These are phyloP conservation scores for Ramularia endophylla DNA, from an alignment of 2,329 filamentous ascomycete genomes.

Conservation along the genomic window DNA sequence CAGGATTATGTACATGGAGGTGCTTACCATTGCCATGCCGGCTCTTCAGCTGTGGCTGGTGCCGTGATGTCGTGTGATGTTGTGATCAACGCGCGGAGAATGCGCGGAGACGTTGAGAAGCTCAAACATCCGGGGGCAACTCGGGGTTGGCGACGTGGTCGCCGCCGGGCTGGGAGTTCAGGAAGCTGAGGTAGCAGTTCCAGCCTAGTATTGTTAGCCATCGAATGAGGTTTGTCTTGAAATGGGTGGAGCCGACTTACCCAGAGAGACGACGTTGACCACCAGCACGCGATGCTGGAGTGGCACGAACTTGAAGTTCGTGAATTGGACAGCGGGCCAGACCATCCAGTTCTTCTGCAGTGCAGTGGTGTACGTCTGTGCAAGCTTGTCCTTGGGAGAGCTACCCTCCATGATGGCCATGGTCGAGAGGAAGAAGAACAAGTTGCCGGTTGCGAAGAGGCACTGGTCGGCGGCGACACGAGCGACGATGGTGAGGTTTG, in stretches of 20 bases:
- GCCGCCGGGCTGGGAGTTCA: conserved; percentile 34
- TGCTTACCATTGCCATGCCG: no score
- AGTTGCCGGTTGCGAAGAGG: conserved; percentile 76
- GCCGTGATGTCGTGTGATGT: no score
- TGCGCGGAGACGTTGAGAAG: background rate
- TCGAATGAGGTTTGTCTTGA: background rate
- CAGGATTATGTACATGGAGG: no score
- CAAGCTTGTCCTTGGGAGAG: conserved; percentile 61
- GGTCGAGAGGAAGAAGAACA: conserved; percentile 72
- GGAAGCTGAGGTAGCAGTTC: conserved; percentile 54
- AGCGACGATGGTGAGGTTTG: conserved; percentile 65
- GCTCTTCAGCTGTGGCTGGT: no score
- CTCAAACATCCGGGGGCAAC: conserved; percentile 1
- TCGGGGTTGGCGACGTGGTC: background rate
- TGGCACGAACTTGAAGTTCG: conserved; percentile 84
- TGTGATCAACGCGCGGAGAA: no score
- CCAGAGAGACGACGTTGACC: conserved; percentile 73
- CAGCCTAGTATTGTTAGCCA: conserved; percentile 38
- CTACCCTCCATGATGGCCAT: conserved; percentile 58
- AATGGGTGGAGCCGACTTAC: conserved; percentile 38
- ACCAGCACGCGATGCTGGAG: conserved; percentile 77
- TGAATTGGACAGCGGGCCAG: conserved; percentile 78
- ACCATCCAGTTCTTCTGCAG: conserved; percentile 80
- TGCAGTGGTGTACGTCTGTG: conserved; percentile 63
- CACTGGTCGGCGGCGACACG: conserved; percentile 77